Percentiles rank a stretch among this genome's conserved stretches.
Evolutionary conservation across 495 filamentous ascomycete species (phyloP).

Genomic region (Stereocaulon alpinum): DNA sequence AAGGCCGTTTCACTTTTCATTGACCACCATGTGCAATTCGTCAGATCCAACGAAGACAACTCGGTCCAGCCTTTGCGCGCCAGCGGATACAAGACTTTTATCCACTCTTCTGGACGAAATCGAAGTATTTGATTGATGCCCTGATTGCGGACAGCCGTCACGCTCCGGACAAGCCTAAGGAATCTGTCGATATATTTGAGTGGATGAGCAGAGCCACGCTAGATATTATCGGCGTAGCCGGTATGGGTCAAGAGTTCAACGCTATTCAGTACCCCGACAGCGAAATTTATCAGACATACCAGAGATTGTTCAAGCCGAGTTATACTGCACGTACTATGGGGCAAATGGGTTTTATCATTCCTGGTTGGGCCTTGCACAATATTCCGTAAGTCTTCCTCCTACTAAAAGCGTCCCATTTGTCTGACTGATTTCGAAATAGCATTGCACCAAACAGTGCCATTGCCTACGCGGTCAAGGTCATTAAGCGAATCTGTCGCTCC

Average conservation of each 20-base stretch:
- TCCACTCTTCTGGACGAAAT: slow-evolving; percentile 72
- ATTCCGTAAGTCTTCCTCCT: slow-evolving; percentile 5
- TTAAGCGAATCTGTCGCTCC: slow-evolving; percentile 1
- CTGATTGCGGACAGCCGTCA: slow-evolving; percentile 29
- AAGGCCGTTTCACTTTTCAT: not conserved
- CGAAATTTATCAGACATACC: slow-evolving; percentile 46
- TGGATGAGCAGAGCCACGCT: slow-evolving; percentile 70
- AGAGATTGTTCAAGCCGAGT: slow-evolving; percentile 16
- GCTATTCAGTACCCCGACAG: slow-evolving; percentile 51
- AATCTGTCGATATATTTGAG: slow-evolving; percentile 47
- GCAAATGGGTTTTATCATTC: slow-evolving; percentile 5
- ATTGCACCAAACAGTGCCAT: slow-evolving; percentile 9
- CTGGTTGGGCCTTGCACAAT: not conserved
- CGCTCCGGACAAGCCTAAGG: slow-evolving; percentile 13
- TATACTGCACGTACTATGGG: not conserved
- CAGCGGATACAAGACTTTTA: slow-evolving; percentile 82
- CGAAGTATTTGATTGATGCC: slow-evolving; percentile 35
- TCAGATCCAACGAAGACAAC: slow-evolving; percentile 57
- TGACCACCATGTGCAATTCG: not conserved
- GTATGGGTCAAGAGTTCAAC: slow-evolving; percentile 70
- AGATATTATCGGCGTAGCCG: slow-evolving; percentile 78
- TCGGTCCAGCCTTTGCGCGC: slow-evolving; percentile 78
- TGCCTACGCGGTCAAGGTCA: not conserved
- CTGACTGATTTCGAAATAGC: not conserved
- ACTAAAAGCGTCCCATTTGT: not conserved